Conservation (phyloP, 345 rosid species). For the rapeseed (Brassica napus) region DNA sequence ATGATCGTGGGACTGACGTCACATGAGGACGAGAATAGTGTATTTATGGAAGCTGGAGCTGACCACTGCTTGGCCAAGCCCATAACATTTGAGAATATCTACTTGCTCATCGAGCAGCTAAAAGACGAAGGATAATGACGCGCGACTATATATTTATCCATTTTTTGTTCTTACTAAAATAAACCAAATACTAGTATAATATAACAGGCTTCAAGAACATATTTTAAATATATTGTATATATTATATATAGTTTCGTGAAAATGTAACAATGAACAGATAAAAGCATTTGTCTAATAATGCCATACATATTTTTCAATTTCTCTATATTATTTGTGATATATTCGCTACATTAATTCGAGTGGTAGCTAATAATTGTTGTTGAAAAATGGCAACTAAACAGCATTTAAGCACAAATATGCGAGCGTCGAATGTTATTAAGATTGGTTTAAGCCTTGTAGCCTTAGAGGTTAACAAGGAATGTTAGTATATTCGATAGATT, state of each 20-base stretch:
- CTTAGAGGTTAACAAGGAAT: not conserved
- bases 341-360: not conserved
- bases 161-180: not conserved
- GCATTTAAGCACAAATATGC: not conserved
- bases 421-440: not conserved
- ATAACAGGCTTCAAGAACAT: not conserved
- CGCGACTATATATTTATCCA: not conserved
- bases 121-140: not conserved
- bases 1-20: slow-evolving; percentile 13
- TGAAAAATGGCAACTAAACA: not conserved
- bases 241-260: not conserved
- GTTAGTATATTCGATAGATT: not conserved
- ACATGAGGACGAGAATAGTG: not conserved
- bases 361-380: not conserved
- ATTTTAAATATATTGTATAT: not conserved
- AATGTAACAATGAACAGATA: not conserved
- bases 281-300: not conserved
- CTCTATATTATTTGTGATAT: not conserved
- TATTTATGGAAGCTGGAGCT: slow-evolving; percentile 10
- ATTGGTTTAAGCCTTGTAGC: not conserved
- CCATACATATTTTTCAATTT: not conserved
- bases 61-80: not conserved
- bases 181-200: not conserved
- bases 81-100: not conserved
- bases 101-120: not conserved